Percentiles rank a stretch among this genome's conserved stretches.
Conservation (phyloP, 345 rosid species). For the Camelina sativa region DNA sequence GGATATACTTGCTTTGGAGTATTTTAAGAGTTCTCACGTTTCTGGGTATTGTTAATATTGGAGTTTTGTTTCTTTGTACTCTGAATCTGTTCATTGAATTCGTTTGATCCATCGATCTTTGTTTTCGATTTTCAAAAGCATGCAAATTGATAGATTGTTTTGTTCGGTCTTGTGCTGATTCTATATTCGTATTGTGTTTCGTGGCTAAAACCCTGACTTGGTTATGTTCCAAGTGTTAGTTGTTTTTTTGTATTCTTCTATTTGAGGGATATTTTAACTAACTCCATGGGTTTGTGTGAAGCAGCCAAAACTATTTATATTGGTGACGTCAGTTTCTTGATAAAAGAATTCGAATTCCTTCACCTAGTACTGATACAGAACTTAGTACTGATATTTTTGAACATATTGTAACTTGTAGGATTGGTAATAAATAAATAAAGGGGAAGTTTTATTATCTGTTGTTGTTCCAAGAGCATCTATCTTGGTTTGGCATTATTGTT, state of each 20-base stretch:
- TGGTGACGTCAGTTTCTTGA: conserved; percentile 6
- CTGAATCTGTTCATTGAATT: conserved; percentile 2
- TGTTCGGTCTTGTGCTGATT: background rate
- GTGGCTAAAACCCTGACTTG: conserved; percentile 6
- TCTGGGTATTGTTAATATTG: background rate
- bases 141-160: background rate
- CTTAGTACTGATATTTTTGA: background rate
- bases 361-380: background rate
- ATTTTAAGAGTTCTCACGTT: background rate
- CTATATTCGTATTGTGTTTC: background rate
- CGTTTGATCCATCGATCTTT: background rate
- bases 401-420: background rate
- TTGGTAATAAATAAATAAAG: background rate
- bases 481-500: conserved; percentile 10
- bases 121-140: conserved; percentile 1
- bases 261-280: conserved; percentile 11
- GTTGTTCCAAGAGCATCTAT: background rate
- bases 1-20: background rate
- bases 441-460: background rate
- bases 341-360: background rate
- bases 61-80: background rate
- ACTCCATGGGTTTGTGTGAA: conserved; percentile 1
- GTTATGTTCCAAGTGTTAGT: background rate
- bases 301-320: background rate
- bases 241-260: background rate